phyloP scores from a whole-genome alignment of 192 early-diverging fungal species.

The Umbelopsis sp. region DNA sequence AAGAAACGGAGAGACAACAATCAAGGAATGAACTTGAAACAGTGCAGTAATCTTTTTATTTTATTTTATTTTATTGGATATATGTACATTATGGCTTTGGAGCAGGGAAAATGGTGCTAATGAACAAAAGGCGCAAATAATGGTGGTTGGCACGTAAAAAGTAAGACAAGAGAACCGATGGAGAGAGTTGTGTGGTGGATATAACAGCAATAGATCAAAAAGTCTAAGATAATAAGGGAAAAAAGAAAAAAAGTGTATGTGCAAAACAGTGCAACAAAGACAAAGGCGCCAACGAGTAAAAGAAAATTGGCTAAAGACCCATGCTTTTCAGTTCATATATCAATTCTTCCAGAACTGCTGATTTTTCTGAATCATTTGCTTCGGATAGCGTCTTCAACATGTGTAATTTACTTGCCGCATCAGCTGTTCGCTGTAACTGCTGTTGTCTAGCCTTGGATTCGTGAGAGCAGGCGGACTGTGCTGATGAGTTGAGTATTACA shows the following conservation, averaged over 20 bases:
- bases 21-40: too few species aligned
- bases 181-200: neutral
- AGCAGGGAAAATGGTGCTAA: neutral
- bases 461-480: neutral
- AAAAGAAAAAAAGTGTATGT: neutral
- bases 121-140: neutral
- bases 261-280: neutral
- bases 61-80: neutral
- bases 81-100: neutral
- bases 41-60: too few species aligned
- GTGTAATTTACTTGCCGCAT: conserved; percentile 19
- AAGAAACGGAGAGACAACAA: too few species aligned
- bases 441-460: conserved; percentile 19
- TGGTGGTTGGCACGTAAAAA: neutral
- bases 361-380: conserved; percentile 18
- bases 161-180: too few species aligned
- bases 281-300: neutral
- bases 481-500: neutral
- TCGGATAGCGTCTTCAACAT: conserved; percentile 15
- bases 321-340: conserved; percentile 27
- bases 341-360: conserved; percentile 3
- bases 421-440: conserved; percentile 15
- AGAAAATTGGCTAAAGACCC: conserved; percentile 8
- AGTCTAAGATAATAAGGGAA: neutral
- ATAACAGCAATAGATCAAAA: neutral